Base-by-base conservation (phyloP, 2,329 filamentous ascomycete species). In the Magnaporthiopsis rhizophila region DNA sequence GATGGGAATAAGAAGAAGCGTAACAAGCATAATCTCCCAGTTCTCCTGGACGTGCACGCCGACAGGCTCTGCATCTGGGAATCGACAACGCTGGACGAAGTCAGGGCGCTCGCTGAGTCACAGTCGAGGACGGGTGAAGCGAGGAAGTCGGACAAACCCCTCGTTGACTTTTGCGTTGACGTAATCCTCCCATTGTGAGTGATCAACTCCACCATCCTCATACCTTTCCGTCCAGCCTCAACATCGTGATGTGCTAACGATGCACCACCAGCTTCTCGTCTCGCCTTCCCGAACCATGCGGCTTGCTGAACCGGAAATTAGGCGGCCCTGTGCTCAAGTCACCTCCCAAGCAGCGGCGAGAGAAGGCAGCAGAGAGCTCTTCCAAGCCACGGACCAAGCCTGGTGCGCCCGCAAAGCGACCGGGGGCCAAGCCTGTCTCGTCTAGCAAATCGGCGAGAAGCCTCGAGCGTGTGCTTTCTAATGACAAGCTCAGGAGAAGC, bases 1-100 rank as follows among this genome's bases (percentile, higher is more conserved):
- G 74, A 77, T 50, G 66, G 67, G 13, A 68, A 64, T 1, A 69
- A 73, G 26, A 88, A 84, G 73, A 90, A 88, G 69, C 76, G 81
- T 50, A 85, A 77, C 72, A 85, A 84, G 64, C 84, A 89, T 68
- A 86, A 92, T 69, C 77, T 91, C 8, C 81, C 82, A 1, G 77
- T 86, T 9, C 79, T 91, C 26, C 78, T 92, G 5, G 90, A 94
- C 71, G 79, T 92, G 0, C 84, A 92, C 62, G 84, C 91, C 9
- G 91, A 95, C 73, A 86, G 89, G 60, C 78, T 95, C 30, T 91
- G 89, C 70, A 95, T 95, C 66, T 94, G 90, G 90, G 89, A 93
- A 71, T 91, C 90, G 3, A 87, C 90, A 9, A 86, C 87, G 50
- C 77, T 86, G 28, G 84, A 89, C 67, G 83, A 86, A 64, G 74